Conservation (phyloP, 1,284 basidiomycete species). For the Porogramme epimiltina region DNA sequence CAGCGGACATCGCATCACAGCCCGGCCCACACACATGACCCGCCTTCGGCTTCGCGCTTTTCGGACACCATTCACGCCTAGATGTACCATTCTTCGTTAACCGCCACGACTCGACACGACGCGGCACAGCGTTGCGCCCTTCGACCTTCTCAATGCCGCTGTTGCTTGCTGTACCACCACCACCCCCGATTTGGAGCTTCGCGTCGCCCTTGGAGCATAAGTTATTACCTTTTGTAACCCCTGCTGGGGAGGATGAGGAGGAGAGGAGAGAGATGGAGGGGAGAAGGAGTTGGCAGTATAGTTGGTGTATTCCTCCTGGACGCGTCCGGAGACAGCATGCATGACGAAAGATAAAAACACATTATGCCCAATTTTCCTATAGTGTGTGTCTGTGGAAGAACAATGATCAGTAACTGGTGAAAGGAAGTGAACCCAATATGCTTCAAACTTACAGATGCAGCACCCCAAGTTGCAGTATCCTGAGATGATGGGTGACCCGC, state of each 20-base stretch:
- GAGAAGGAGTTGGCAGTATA: not conserved
- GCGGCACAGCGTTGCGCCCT: slow-evolving; percentile 7
- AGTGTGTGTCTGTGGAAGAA: no score
- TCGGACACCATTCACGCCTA: not conserved
- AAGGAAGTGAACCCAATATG: no score
- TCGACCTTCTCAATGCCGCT: slow-evolving; percentile 11
- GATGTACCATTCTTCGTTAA: not conserved
- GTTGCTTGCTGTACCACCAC: slow-evolving; percentile 1
- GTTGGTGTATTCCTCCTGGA: slow-evolving; percentile 13
- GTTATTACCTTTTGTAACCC: slow-evolving; percentile 12
- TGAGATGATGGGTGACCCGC: no score
- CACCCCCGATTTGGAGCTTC: not conserved
- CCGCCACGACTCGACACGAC: not conserved
- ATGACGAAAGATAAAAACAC: not conserved
- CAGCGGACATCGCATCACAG: not conserved
- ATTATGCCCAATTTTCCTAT: no score
- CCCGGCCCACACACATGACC: not conserved
- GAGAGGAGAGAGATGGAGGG: not conserved
- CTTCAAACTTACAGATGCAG: no score
- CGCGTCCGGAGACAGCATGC: slow-evolving; percentile 12
- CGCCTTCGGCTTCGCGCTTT: not conserved
- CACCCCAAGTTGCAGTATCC: no score
- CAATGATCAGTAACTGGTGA: no score
- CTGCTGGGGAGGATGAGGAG: not conserved
- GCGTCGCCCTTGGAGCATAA: slow-evolving; percentile 3